phyloP scores from a whole-genome alignment of 208 protist species.

The Acanthamoeba sp. region DNA sequence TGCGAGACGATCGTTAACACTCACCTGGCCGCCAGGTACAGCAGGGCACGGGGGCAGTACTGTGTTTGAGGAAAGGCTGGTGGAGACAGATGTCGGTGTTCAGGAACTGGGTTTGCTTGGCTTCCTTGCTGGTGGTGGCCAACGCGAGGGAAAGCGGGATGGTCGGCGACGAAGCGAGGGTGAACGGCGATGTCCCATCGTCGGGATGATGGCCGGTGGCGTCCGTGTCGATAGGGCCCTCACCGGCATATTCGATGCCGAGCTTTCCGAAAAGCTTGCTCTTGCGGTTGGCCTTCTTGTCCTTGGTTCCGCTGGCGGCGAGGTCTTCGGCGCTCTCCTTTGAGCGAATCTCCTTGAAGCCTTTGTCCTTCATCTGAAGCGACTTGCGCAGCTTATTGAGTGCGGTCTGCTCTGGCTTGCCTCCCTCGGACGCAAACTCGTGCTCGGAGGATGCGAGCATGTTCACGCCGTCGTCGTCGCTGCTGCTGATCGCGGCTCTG shows the following conservation, averaged over 20 bases:
- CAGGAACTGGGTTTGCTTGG: constrained; percentile 51
- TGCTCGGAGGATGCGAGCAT: constrained; percentile 34
- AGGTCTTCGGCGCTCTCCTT: not conserved
- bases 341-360: constrained; percentile 16
- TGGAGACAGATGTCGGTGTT: constrained; percentile 57
- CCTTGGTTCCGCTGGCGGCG: not conserved
- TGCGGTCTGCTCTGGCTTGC: constrained; percentile 4
- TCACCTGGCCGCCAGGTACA: not conserved
- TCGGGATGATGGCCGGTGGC: not conserved
- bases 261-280: constrained; percentile 70
- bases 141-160: constrained; percentile 21
- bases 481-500: constrained; percentile 23
- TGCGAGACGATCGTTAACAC: not conserved
- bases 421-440: not conserved
- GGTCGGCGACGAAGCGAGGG: not conserved
- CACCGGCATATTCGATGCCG: constrained; percentile 27
- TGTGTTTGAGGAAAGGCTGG: constrained; percentile 17
- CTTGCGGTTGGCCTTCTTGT: constrained; percentile 37
- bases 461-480: constrained; percentile 57
- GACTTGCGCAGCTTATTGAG: constrained; percentile 47
- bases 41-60: not conserved
- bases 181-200: not conserved
- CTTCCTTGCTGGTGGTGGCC: not conserved
- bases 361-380: constrained; percentile 49
- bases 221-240: not conserved